Evolutionary conservation across 345 rosid species (phyloP).

Genomic region (Eucalyptus decipiens): DNA sequence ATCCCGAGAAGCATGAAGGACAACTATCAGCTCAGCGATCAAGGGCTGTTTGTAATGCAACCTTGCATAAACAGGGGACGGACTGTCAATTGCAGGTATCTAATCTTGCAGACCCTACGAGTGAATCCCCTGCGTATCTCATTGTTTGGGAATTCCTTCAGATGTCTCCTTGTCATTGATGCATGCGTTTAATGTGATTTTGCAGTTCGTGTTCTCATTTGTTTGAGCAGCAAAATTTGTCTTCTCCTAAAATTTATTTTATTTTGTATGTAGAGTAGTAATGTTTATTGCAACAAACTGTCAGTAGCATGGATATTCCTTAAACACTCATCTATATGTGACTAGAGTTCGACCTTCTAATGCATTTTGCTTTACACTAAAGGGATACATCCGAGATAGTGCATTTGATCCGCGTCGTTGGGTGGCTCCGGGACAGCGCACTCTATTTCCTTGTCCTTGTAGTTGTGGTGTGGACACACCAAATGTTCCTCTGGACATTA

Average conservation of each 20-base stretch:
- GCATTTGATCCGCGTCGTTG: slow-evolving; percentile 88
- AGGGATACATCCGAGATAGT: slow-evolving; percentile 71
- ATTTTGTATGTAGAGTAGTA: neutral
- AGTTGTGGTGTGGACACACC: slow-evolving; percentile 44
- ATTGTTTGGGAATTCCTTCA: neutral
- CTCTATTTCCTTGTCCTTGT: slow-evolving; percentile 48
- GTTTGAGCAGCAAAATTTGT: neutral
- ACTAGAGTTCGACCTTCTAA: neutral
- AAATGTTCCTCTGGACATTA: slow-evolving; percentile 66
- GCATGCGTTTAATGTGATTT: neutral
- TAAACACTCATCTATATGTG: neutral
- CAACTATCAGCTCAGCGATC: slow-evolving; percentile 35
- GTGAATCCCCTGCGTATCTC: neutral
- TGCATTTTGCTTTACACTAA: neutral
- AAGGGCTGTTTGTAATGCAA: slow-evolving; percentile 44
- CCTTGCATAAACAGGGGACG: slow-evolving; percentile 54
- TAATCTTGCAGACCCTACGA: neutral
- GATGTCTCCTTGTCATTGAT: neutral
- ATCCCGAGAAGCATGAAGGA: slow-evolving; percentile 66
- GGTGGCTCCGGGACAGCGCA: slow-evolving; percentile 78
- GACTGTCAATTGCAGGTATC: slow-evolving; percentile 58
- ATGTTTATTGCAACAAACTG: neutral
- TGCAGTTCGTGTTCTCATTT: neutral
- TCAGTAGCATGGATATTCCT: neutral
- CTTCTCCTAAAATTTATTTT: neutral